Percentiles rank a stretch among this genome's conserved stretches.
phyloP scores from a whole-genome alignment of 2,329 filamentous ascomycete genomes.

The Nigrospora osmanthi region DNA sequence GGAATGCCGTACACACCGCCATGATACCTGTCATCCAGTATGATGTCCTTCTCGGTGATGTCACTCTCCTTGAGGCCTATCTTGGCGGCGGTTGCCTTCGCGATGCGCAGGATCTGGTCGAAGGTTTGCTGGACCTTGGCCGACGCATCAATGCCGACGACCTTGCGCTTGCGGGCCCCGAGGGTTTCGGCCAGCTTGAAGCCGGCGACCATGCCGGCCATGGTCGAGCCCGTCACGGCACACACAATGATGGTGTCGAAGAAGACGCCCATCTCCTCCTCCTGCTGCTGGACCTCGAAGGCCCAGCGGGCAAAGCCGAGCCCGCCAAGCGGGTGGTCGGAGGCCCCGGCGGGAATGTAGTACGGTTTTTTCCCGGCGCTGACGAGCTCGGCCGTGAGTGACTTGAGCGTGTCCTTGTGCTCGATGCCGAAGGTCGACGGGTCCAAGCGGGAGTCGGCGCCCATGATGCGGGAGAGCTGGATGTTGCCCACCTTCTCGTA shows the following conservation, averaged over 20 bases:
- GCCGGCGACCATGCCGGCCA: conserved; percentile 65
- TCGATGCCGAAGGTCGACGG: conserved; percentile 57
- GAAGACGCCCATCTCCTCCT: conserved; percentile 51
- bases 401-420: conserved; percentile 53
- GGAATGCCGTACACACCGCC: conserved; percentile 62
- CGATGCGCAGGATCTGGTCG: conserved; percentile 59
- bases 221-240: conserved; percentile 62
- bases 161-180: conserved; percentile 37
- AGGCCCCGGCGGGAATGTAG: conserved; percentile 65
- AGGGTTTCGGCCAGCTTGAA: conserved; percentile 54
- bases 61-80: conserved; percentile 54
- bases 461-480: conserved; percentile 61
- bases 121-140: conserved; percentile 54
- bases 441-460: conserved; percentile 54
- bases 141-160: conserved; percentile 62
- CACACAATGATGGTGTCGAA: conserved; percentile 64
- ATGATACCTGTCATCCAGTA: conserved; percentile 56
- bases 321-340: conserved; percentile 62
- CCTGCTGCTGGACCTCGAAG: conserved; percentile 59
- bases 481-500: conserved; percentile 65
- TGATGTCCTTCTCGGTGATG: conserved; percentile 53
- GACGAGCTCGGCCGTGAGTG: conserved; percentile 45
- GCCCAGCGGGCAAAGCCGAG: conserved; percentile 66
- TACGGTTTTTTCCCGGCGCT: conserved; percentile 53
- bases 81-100: conserved; percentile 51